Evolutionary conservation across 2,329 filamentous ascomycete species (phyloP).

Genomic region (Penicillium sp.): DNA sequence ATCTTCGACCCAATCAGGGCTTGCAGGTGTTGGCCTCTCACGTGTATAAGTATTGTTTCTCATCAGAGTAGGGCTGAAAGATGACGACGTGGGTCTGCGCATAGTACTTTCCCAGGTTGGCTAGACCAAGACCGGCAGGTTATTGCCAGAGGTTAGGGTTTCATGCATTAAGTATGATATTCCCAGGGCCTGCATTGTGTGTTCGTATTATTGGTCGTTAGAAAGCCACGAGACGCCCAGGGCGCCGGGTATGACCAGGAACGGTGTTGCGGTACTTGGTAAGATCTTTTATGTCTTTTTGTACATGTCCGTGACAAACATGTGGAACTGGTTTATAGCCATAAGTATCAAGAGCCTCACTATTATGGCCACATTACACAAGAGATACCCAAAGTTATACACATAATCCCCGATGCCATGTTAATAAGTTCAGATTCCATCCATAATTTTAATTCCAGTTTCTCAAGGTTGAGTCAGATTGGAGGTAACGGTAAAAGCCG

Average conservation of each 20-base stretch:
- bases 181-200: background rate
- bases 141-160: background rate
- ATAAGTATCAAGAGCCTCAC: background rate
- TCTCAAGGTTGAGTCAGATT: constrained; percentile 1
- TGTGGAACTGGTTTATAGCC: background rate
- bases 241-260: background rate
- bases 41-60: background rate
- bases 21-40: background rate
- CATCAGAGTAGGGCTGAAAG: constrained; percentile 6
- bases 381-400: background rate
- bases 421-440: background rate
- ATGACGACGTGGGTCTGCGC: background rate
- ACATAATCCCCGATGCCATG: background rate
- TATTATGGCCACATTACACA: background rate
- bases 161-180: background rate
- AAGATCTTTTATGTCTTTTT: background rate
- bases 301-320: background rate
- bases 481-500: constrained; percentile 2
- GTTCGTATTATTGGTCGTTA: background rate
- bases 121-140: background rate
- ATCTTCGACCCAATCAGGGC: constrained; percentile 3
- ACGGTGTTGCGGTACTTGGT: background rate
- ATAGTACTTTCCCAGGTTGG: background rate
- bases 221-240: background rate
- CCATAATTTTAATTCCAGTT: background rate